These are phyloP conservation scores for Pisolithus thermaeus DNA, from an alignment of 1,284 basidiomycete species.

Conservation along the genomic window DNA sequence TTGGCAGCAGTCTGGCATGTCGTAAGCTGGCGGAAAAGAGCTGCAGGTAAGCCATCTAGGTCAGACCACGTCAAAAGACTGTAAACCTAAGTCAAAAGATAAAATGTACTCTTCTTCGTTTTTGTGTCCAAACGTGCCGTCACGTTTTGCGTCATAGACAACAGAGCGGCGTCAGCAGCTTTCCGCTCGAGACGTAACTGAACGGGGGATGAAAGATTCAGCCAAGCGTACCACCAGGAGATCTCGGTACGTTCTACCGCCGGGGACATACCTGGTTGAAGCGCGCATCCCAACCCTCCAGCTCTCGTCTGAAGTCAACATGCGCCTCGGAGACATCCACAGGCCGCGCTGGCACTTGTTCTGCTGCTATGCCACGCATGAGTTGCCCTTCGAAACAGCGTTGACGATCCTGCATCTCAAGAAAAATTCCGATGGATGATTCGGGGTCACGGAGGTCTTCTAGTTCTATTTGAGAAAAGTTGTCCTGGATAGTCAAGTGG, in stretches of 20 bases:
- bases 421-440: slow-evolving; percentile 59
- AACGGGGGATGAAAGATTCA: not conserved
- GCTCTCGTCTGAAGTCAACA: slow-evolving; percentile 38
- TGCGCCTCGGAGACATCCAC: slow-evolving; percentile 43
- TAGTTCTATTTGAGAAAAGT: slow-evolving; percentile 76
- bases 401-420: slow-evolving; percentile 80
- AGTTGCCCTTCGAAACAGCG: slow-evolving; percentile 70
- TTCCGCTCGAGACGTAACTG: slow-evolving; percentile 60
- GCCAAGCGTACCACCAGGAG: not conserved
- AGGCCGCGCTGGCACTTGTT: slow-evolving; percentile 28
- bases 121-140: slow-evolving; percentile 59
- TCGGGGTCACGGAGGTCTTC: slow-evolving; percentile 78
- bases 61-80: not conserved
- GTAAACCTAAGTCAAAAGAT: not conserved
- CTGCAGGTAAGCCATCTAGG: slow-evolving; percentile 75
- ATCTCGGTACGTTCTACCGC: not conserved
- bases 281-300: slow-evolving; percentile 54
- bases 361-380: slow-evolving; percentile 26
- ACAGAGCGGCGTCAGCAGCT: slow-evolving; percentile 58
- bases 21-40: slow-evolving; percentile 74
- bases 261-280: slow-evolving; percentile 47
- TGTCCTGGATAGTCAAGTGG: not conserved
- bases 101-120: slow-evolving; percentile 53
- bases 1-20: slow-evolving; percentile 90
- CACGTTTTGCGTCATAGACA: slow-evolving; percentile 76